These are phyloP conservation scores for Populus hybrid DNA, from an alignment of 441 rosid species.

Conservation along the genomic window DNA sequence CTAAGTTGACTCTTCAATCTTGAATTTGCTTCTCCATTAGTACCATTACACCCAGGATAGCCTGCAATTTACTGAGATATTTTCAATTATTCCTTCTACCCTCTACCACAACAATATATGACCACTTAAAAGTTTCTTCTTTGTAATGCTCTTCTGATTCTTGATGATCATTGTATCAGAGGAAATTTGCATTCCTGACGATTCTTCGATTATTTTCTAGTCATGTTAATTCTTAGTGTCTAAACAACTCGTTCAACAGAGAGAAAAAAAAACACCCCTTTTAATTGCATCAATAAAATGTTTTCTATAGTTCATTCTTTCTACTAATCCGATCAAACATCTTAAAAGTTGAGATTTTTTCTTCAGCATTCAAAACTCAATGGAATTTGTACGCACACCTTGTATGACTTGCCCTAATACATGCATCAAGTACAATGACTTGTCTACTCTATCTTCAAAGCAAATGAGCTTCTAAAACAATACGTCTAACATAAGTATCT, in stretches of 20 bases:
- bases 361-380: background rate
- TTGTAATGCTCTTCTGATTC: too few relatives aligned
- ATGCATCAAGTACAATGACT: too few relatives aligned
- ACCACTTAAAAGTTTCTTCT: too few relatives aligned
- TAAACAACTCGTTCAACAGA: background rate
- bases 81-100: slow-evolving; percentile 19
- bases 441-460: background rate
- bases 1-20: slow-evolving; percentile 54
- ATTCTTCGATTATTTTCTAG: background rate
- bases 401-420: background rate
- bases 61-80: slow-evolving; percentile 45
- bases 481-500: background rate
- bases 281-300: background rate
- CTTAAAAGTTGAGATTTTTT: background rate
- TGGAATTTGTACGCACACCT: too few relatives aligned
- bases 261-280: background rate
- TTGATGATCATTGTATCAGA: too few relatives aligned
- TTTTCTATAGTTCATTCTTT: background rate
- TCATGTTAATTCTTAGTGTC: background rate
- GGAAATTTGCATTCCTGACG: background rate
- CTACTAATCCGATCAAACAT: background rate
- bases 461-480: slow-evolving; percentile 1
- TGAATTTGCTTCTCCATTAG: slow-evolving; percentile 53
- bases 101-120: background rate
- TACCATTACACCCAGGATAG: slow-evolving; percentile 38